Evolutionary conservation across 2,329 filamentous ascomycete species (phyloP), one percentile per base, ranked within the genome.

Genomic region (Hymenoscyphus repandus): DNA sequence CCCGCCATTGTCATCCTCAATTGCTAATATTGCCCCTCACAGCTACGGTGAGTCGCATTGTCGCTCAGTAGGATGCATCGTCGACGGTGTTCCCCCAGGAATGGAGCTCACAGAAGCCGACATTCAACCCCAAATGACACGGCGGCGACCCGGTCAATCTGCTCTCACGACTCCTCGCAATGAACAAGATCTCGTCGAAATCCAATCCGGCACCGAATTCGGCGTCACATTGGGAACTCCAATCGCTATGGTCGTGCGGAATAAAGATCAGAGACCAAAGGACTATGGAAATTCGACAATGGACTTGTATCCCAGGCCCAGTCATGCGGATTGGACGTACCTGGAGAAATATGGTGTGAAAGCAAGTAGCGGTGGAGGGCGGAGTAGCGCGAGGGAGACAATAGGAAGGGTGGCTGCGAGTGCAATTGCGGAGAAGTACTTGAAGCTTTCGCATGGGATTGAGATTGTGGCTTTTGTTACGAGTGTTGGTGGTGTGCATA

Each of bases 311-410:
- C 93, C 93, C 4, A 81, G 93, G 46, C 93, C 92, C 33, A 90
- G 84, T 67, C 93, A 97, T 72, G 92, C 93, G 53, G 92, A 97
- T 72, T 96, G 87, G 82, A 97, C 93, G 54, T 97, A 97, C 73
- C 78, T 96, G 54, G 88, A 96, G 70, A 97, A 97, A 74, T 99
- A 99, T 69, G 92, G 92, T 51, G 84, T 95, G 61, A 95, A 95
- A 75, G 90, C 93, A 34, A 88, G 83, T 68, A 90, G 85, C 55
- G 92, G 93, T 52, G 92, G 93, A 61, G 92, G 93, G 48, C 80
- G 93, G 56, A 91, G 86, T 68, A 91, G 86, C 68, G 93, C 93
- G n/a, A 78, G 92, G 58, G 92, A 97, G 77, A 97, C 92, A 10
- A 96, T 97, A 66, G 90, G 86, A 57, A 82, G 92, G 60, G 92